Conservation (phyloP, 176 grass and related monocot species). For the Oryza meyeriana region DNA sequence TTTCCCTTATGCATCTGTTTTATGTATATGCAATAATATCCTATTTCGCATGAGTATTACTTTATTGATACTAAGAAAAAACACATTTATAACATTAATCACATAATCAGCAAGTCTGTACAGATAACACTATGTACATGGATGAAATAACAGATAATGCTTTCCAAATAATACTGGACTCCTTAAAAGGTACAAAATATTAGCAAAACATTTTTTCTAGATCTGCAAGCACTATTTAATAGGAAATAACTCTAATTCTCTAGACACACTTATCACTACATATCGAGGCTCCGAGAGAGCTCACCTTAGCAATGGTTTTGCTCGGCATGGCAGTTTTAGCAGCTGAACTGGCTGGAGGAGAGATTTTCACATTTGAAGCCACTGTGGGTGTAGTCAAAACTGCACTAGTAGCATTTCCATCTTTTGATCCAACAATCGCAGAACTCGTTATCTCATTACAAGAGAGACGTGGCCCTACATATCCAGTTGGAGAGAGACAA, state of each 20-base stretch:
- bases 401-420: constrained; percentile 13
- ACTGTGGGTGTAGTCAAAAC: constrained; percentile 10
- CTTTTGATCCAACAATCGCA: constrained; percentile 28
- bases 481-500: neutral
- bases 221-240: neutral
- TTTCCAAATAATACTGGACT: neutral
- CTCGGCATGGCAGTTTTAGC: constrained; percentile 31
- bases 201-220: neutral
- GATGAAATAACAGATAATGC: neutral
- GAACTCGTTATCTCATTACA: constrained; percentile 25
- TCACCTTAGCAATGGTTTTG: constrained; percentile 56
- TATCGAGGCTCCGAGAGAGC: neutral
- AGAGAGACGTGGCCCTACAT: constrained; percentile 22
- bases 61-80: neutral
- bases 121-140: neutral
- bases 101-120: constrained; percentile 6
- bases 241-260: neutral
- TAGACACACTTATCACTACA: neutral
- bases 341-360: constrained; percentile 28
- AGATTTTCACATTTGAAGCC: constrained; percentile 37
- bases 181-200: neutral
- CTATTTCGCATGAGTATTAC: neutral
- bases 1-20: neutral
- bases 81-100: neutral
- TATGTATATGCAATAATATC: neutral